Percentiles rank a stretch among this genome's conserved stretches.
Evolutionary conservation across 2,329 filamentous ascomycete genomes (phyloP).

Genomic region (Polytolypa hystricis): DNA sequence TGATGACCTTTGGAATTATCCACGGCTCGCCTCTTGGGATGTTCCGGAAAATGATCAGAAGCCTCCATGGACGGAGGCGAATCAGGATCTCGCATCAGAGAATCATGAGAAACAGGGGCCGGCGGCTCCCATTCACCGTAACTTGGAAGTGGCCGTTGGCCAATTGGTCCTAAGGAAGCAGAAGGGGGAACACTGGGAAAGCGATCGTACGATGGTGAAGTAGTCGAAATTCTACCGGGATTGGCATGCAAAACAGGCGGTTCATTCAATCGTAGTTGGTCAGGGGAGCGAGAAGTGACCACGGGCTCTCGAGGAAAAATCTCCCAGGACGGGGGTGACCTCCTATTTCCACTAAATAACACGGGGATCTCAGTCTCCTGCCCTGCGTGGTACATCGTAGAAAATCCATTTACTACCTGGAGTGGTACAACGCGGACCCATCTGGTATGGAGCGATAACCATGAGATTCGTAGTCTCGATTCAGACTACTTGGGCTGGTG

Average conservation of each 20-base stretch:
- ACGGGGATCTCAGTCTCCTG: conserved; percentile 3
- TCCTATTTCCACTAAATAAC: conserved; percentile 8
- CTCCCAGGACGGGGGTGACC: conserved; percentile 8
- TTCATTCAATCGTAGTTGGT: conserved; percentile 22
- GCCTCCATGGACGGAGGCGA: conserved; percentile 22
- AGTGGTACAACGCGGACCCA: conserved; percentile 4
- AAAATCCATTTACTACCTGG: conserved; percentile 5
- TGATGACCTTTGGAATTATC: conserved; percentile 22
- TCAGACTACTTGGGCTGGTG: conserved; percentile 7
- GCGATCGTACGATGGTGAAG: conserved; percentile 19
- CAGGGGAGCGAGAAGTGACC: conserved; percentile 12
- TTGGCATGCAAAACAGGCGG: conserved; percentile 18
- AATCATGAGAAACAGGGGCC: conserved; percentile 20
- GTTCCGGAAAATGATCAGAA: conserved; percentile 27
- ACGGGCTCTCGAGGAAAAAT: conserved; percentile 5
- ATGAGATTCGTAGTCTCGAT: conserved; percentile 7
- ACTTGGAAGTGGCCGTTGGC: conserved; percentile 19
- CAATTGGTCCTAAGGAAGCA: conserved; percentile 23
- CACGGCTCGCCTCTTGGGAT: conserved; percentile 21
- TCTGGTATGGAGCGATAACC: conserved; percentile 4
- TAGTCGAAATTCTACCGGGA: conserved; percentile 17
- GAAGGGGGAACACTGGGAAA: conserved; percentile 20
- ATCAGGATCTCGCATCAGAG: conserved; percentile 23
- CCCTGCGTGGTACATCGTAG: not conserved
- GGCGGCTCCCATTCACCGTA: conserved; percentile 27